Evolutionary conservation across 2,329 filamentous ascomycete species (phyloP), one percentile per base, ranked within the genome.

Genomic region (Fusarium caatingaense): DNA sequence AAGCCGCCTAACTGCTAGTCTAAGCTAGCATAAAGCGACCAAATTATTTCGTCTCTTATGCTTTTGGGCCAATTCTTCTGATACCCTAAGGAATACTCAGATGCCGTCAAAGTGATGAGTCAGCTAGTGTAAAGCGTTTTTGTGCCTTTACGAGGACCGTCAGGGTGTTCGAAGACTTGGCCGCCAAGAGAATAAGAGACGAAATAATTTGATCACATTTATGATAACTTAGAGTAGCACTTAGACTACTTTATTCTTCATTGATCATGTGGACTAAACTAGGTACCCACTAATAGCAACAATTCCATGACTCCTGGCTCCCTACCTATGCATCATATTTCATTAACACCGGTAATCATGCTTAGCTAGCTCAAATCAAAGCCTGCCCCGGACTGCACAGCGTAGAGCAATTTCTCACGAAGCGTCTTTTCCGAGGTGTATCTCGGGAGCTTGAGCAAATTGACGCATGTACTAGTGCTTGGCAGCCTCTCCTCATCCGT

Each of bases 391-490:
- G 93, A 92, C 73, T 93, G 93, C 21, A 98, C 89, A 11, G 95
- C 95, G 80, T 98, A 97, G 55, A 98, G 82, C 64, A 99, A 78
- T 82, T 97, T 98, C 76, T 91, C 87, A 76, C 88, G 90, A 74
- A 99, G 78, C 28, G 84, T 86, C 63, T 83, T 80, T 68, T 90
- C 88, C 34, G 85, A 89, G 49, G 80, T 86, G 79, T 98, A 99
- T 70, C 91, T 88, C 9, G 96, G 96, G 71, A 99, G 81, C 83
- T 99, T 99, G 49, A 99, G 82, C 72, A 99, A 78, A 78, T 99
- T 99, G 28, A 98, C 93, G 75, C 96, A 99, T 0, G 96, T 99
- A 78, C 94, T 98, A 20, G 96, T 94, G 77, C 93, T 98, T 4
- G 96, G 96, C 68, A 98, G 82, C 62, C 96, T 85, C 82, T 97